Base-by-base conservation (phyloP, 1,284 basidiomycete species). In the Meripilus lineatus region DNA sequence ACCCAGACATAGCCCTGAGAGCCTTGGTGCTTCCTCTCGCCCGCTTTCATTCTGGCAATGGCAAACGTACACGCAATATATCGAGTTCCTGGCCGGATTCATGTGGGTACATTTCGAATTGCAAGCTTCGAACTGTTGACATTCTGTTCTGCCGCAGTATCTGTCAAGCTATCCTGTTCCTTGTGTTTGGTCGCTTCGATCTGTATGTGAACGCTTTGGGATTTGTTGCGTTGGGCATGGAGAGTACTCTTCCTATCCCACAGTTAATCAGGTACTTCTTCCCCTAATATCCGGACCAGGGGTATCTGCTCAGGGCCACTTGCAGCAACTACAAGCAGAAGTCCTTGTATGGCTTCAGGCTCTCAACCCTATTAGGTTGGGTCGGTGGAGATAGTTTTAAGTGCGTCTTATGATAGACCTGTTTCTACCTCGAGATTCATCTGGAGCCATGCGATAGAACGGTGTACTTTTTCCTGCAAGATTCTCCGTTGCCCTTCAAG, bases 1-100 rank as follows among this genome's bases (percentile, higher is more conserved):
- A 33, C 81, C 84, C 4, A 62, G 67, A 45, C 54, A 69, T 18
- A 81, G 75, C 50, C 70, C 80, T 21, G 85, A 85, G 61, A 71
- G 61, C 45, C 57, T 81, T 10, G 73, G 77, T 26, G 62, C 68
- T 3, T 85, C 84, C 3, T 63, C 72, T n/a, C 72, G 90, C 30
- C 86, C 81, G 1, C 70, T 86, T 48, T 74, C 79, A 6, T 92
- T 93, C 63, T 93, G 89, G 89, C 86, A 92, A 57, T 93, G 89
- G 89, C 65, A 72, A 34, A 76, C 71, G 13, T 93, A 89, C 58
- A 65, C 75, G 1, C 81, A 86, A 55, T 85, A 93, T 58, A 69
- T 93, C 44, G 85, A 92, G 58, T 92, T 89, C 62, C 70, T 93
- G 39, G 81, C 82, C n/a, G 82, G 77, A 10, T 73, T 86, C 51